Percentiles rank a stretch among this genome's conserved stretches.
Evolutionary conservation across 1,284 basidiomycete genomes (phyloP).

Genomic region (Pulveroboletus sp.): DNA sequence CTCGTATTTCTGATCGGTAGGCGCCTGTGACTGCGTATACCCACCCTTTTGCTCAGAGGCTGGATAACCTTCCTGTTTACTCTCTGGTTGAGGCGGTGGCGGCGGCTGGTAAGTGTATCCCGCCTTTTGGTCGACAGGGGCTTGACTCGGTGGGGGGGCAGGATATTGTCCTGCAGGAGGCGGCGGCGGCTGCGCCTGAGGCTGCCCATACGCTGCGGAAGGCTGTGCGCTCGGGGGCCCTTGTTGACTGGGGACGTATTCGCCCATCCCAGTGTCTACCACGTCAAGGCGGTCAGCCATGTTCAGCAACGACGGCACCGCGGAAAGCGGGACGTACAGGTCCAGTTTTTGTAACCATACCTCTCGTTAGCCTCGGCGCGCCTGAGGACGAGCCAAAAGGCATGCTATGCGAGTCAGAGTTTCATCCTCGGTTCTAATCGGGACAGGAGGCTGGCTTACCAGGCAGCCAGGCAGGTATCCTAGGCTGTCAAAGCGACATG

Average conservation of each 20-base stretch:
- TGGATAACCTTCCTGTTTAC: not conserved
- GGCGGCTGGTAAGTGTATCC: not conserved
- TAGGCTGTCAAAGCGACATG: constrained; percentile 43
- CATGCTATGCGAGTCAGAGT: constrained; percentile 41
- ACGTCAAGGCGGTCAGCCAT: not conserved
- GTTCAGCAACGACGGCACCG: not conserved
- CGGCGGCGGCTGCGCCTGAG: not conserved
- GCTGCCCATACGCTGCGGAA: not conserved
- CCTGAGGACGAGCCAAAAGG: constrained; percentile 69
- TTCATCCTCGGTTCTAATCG: not conserved
- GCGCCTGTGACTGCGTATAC: not conserved
- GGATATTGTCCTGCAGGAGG: not conserved
- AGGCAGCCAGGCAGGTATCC: constrained; percentile 76
- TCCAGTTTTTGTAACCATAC: constrained; percentile 68
- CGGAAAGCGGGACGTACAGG: constrained; percentile 44
- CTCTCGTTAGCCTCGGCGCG: constrained; percentile 72
- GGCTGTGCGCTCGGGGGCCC: not conserved
- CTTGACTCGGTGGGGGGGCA: not conserved
- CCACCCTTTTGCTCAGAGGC: not conserved
- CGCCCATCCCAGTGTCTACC: constrained; percentile 27
- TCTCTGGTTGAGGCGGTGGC: not conserved
- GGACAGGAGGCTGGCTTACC: constrained; percentile 32
- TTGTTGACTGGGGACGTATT: constrained; percentile 1
- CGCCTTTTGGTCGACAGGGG: constrained; percentile 17
- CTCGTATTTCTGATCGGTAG: not conserved